Evolutionary conservation across 179 eudicot genomes (phyloP).

Genomic region (Sideroxylon spinosum): DNA sequence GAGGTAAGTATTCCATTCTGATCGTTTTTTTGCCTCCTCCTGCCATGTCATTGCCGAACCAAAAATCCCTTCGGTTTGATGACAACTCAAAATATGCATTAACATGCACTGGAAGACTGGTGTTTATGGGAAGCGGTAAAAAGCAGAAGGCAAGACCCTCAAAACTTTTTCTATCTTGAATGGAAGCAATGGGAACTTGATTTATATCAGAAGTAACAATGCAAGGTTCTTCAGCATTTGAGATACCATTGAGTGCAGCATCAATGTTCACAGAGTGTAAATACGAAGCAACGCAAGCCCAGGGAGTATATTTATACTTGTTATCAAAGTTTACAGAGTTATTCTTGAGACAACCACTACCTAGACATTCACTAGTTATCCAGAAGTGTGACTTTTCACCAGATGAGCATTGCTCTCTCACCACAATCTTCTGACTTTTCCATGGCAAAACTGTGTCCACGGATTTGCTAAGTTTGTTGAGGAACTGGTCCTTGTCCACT

Average conservation of each 20-base stretch:
- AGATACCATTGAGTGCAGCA: conserved; percentile 26
- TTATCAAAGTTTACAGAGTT: conserved; percentile 36
- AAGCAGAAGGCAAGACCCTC: conserved; percentile 99
- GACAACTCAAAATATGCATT: conserved; percentile 97
- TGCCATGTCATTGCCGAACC: conserved; percentile 99
- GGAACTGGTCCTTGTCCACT: conserved; percentile 58
- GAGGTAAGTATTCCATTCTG: conserved; percentile 94
- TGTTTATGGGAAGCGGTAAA: conserved; percentile 86
- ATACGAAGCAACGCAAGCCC: conserved; percentile 93
- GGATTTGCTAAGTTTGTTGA: conserved; percentile 62
- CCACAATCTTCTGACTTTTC: conserved; percentile 77
- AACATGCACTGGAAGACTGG: conserved; percentile 91
- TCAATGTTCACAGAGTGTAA: conserved; percentile 50
- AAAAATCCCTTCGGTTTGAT: conserved; percentile 97
- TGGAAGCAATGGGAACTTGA: conserved; percentile 31
- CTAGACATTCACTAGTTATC: conserved; percentile 91
- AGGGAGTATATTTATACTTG: conserved; percentile 64
- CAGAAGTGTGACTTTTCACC: conserved; percentile 57
- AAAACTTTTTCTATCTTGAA: conserved; percentile 38
- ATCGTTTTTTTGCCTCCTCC: conserved; percentile 96
- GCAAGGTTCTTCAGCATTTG: conserved; percentile 31
- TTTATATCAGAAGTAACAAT: conserved; percentile 28
- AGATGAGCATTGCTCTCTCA: conserved; percentile 56
- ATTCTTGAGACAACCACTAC: conserved; percentile 40
- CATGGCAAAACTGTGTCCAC: conserved; percentile 61